These are phyloP conservation scores for Cercospora sp. DNA, from an alignment of 2,329 filamentous ascomycete genomes.

Conservation along the genomic window DNA sequence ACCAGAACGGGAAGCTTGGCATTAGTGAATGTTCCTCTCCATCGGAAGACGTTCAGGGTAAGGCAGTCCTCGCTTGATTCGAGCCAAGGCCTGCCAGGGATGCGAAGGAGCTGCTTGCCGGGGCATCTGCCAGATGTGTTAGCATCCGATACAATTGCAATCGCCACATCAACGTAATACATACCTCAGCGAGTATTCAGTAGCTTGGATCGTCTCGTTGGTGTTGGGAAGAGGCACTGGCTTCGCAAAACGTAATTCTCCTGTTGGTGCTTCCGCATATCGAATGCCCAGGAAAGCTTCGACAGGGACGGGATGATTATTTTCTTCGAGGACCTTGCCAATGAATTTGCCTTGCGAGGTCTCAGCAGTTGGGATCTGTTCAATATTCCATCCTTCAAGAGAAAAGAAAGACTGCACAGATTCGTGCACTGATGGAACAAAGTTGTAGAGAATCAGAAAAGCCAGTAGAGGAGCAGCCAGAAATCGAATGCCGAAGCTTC, in stretches of 20 bases:
- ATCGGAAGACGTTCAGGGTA: slow-evolving; percentile 61
- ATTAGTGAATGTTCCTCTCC: slow-evolving; percentile 36
- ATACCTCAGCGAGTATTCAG: slow-evolving; percentile 30
- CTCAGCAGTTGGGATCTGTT: slow-evolving; percentile 22
- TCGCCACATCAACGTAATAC: neutral
- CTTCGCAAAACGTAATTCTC: slow-evolving; percentile 56
- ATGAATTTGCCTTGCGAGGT: slow-evolving; percentile 29
- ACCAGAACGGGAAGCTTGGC: slow-evolving; percentile 56
- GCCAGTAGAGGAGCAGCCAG: slow-evolving; percentile 25
- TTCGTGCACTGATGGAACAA: slow-evolving; percentile 24
- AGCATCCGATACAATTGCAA: slow-evolving; percentile 30
- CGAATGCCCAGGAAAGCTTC: slow-evolving; percentile 48
- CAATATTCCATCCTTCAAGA: slow-evolving; percentile 22
- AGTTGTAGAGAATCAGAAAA: slow-evolving; percentile 27
- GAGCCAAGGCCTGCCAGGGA: slow-evolving; percentile 29
- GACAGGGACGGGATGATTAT: slow-evolving; percentile 28
- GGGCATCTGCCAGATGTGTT: slow-evolving; percentile 28
- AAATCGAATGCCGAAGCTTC: slow-evolving; percentile 11
- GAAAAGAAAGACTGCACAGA: slow-evolving; percentile 27
- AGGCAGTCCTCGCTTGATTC: slow-evolving; percentile 56
- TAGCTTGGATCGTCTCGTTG: slow-evolving; percentile 41
- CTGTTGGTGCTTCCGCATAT: slow-evolving; percentile 46
- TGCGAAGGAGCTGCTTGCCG: slow-evolving; percentile 32
- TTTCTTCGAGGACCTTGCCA: slow-evolving; percentile 26
- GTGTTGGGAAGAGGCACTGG: slow-evolving; percentile 44